Conservation (phyloP, 2,329 filamentous ascomycete species). For the Aspergillus sp. region DNA sequence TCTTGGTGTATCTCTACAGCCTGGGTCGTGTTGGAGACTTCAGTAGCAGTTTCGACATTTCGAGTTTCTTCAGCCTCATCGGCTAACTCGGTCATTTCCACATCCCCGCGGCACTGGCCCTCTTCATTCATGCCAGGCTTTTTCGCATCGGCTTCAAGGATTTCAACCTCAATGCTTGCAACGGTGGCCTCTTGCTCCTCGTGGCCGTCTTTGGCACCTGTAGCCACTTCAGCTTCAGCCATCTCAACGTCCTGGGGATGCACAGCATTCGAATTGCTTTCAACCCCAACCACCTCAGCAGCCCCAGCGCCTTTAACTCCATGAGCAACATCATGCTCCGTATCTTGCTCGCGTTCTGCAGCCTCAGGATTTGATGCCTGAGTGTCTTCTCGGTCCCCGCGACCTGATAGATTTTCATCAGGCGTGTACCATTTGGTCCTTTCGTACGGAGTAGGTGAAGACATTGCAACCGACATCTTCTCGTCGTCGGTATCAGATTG, state of each 20-base stretch:
- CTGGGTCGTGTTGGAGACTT: background rate
- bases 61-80: background rate
- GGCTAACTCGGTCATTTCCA: background rate
- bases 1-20: too few relatives aligned
- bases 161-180: background rate
- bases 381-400: background rate
- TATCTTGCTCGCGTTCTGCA: background rate
- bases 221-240: background rate
- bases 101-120: background rate
- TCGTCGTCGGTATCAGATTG: constrained; percentile 15
- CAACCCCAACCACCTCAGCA: background rate
- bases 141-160: background rate
- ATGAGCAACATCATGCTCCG: background rate
- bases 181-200: background rate
- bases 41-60: background rate
- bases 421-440: background rate
- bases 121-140: background rate
- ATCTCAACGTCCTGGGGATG: background rate
- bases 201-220: background rate
- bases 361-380: background rate
- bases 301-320: background rate
- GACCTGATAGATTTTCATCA: background rate
- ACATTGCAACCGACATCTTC: constrained; percentile 6
- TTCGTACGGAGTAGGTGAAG: constrained; percentile 4
- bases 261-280: background rate